These are phyloP conservation scores for Lepidium sativum DNA, from an alignment of 345 rosid genomes.

Conservation along the genomic window DNA sequence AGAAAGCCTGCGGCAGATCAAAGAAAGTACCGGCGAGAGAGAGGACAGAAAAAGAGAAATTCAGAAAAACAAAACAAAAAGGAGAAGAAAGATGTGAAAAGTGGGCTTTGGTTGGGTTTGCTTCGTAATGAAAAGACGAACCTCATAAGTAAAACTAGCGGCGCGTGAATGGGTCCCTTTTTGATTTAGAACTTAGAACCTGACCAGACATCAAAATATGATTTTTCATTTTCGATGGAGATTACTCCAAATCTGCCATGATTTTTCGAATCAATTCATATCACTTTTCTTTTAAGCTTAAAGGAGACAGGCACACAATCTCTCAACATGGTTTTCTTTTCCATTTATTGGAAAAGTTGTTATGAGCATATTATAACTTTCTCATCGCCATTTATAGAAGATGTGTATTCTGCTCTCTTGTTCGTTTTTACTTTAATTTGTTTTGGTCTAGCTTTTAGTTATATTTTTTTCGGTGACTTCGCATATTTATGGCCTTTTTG, in stretches of 20 bases:
- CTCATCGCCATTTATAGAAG: no score
- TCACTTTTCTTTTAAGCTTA: background rate
- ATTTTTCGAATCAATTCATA: background rate
- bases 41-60: background rate
- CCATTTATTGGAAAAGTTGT: no score
- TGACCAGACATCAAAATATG: background rate
- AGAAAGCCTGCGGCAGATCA: background rate
- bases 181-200: constrained; percentile 5
- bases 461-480: no score
- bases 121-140: background rate
- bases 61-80: background rate
- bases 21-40: background rate
- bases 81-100: background rate
- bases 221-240: background rate
- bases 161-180: constrained; percentile 23
- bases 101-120: background rate
- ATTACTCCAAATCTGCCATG: background rate
- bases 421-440: no score
- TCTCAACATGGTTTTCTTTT: no score
- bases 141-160: background rate
- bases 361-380: no score
- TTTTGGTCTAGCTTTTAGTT: no score
- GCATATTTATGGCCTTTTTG: no score
- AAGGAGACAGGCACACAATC: no score
- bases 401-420: no score